Evolutionary conservation across 2,329 filamentous ascomycete genomes (phyloP), one percentile per base, ranked within the genome.

Genomic region (Calonectria leucothoes): DNA sequence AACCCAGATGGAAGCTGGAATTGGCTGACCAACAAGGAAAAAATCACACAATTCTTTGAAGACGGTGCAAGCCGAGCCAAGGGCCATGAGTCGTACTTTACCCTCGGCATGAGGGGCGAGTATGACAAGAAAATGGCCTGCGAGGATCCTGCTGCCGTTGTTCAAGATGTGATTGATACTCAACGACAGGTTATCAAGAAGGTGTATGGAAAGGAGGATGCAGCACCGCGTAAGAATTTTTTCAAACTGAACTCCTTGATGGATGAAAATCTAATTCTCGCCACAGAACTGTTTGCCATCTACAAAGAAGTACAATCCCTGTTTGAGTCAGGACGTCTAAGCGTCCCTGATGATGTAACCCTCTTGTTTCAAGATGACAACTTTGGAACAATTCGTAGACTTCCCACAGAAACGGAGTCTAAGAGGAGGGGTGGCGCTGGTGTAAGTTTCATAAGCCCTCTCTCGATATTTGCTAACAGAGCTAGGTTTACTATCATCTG

Each of bases 281-380:
- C 6, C 7, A n/a, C 88, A n/a, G 90, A 92, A 79, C 87, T 91
- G 81, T 91, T 90, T 89, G 91, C 90, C 72, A 80, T 92, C 72
- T 93, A 92, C 81, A 92, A 91, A 73, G 91, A 93, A 76, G 90
- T 93, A 0, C 88, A 89, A 70, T 87, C 87, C 8, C 91, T 92
- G 76, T 91, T 89, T 72, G 88, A 91, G 69, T 86, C 86, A 15
- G 90, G 91, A 11, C 86, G 90, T 11, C 86, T 92, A 79, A 82
- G 84, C 1, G 69, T 77, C 4, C 89, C 90, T 0, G 91, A 92
- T 37, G 87, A 91, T 77, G 87, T 92, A 20, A 92, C 89, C 0
- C 82, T 92, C 15, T 84, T 92, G 3, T 92, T 90, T 86, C 86
- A 90, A 0, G 91, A 92, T 78, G 91, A 92, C 78, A 92, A 92